Evolutionary conservation across 345 rosid species (phyloP).

Genomic region (Lagerstroemia speciosa): DNA sequence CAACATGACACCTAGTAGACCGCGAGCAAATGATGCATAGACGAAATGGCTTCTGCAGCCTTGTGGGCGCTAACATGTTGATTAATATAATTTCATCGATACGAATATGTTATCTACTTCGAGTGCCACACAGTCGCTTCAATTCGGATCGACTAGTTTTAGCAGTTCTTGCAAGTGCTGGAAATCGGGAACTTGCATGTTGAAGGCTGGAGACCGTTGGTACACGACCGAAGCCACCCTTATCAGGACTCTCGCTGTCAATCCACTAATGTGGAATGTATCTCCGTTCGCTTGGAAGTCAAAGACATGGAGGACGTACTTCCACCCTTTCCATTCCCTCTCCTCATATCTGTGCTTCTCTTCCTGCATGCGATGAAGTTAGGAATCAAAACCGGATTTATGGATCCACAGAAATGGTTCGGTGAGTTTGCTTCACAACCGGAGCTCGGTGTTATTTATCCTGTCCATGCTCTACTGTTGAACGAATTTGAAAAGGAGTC

Average conservation of each 20-base stretch:
- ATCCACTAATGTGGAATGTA: conserved; percentile 16
- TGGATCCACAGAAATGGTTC: no score
- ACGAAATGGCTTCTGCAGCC: background rate
- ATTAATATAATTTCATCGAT: background rate
- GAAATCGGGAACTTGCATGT: conserved; percentile 19
- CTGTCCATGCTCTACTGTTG: no score
- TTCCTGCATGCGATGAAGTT: no score
- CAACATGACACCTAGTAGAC: background rate
- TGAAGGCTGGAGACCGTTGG: conserved; percentile 15
- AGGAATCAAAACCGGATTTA: no score
- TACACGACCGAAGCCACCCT: conserved; percentile 24
- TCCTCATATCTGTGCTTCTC: conserved; percentile 31
- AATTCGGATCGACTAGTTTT: background rate
- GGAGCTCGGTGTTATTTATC: no score
- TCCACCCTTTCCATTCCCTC: conserved; percentile 26
- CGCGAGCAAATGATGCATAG: background rate
- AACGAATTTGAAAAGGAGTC: no score
- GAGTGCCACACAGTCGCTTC: background rate
- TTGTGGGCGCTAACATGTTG: background rate
- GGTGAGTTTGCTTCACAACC: no score
- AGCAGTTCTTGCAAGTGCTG: conserved; percentile 19
- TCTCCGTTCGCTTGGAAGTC: conserved; percentile 14
- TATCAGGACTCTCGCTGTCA: conserved; percentile 31
- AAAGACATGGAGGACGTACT: conserved; percentile 19
- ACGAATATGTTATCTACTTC: background rate